These are phyloP conservation scores for Bipolaris bicolor DNA, from an alignment of 2,329 filamentous ascomycete species.

Conservation along the genomic window DNA sequence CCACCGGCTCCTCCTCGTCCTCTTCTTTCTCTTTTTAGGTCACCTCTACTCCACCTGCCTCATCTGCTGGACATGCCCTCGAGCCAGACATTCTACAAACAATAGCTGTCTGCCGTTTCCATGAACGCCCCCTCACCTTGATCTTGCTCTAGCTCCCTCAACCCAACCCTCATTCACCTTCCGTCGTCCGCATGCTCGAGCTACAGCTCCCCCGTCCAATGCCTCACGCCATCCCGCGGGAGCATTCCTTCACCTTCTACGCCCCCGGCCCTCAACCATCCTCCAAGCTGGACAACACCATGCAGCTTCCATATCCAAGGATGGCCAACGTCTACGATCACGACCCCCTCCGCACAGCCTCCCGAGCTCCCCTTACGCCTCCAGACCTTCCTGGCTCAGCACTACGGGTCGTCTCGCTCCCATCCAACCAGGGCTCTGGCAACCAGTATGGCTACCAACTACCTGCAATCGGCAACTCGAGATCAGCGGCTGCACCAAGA, in stretches of 20 bases:
- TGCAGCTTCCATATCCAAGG: conserved; percentile 44
- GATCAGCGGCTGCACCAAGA: conserved; percentile 32
- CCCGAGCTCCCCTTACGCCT: conserved; percentile 42
- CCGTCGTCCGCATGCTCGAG: conserved; percentile 47
- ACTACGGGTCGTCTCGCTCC: conserved; percentile 41
- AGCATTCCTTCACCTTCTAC: conserved; percentile 45
- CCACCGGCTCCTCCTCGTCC: neutral
- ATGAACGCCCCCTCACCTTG: conserved; percentile 25
- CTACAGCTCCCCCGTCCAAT: conserved; percentile 50
- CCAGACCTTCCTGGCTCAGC: conserved; percentile 42
- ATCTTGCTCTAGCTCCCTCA: conserved; percentile 15
- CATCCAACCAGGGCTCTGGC: conserved; percentile 32
- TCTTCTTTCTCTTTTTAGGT: conserved; percentile 6
- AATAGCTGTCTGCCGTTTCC: conserved; percentile 18
- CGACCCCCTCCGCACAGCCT: conserved; percentile 27
- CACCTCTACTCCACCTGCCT: neutral
- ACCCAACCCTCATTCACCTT: conserved; percentile 14
- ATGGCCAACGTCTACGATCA: conserved; percentile 33
- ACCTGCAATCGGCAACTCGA: conserved; percentile 45
- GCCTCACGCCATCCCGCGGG: conserved; percentile 49
- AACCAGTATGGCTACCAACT: conserved; percentile 44
- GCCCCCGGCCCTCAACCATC: conserved; percentile 28
- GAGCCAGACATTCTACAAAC: conserved; percentile 26
- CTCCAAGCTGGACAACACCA: conserved; percentile 39
- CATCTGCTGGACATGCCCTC: conserved; percentile 28